Evolutionary conservation across 257 asterid genomes (phyloP).

Genomic region (Petunia secreta): DNA sequence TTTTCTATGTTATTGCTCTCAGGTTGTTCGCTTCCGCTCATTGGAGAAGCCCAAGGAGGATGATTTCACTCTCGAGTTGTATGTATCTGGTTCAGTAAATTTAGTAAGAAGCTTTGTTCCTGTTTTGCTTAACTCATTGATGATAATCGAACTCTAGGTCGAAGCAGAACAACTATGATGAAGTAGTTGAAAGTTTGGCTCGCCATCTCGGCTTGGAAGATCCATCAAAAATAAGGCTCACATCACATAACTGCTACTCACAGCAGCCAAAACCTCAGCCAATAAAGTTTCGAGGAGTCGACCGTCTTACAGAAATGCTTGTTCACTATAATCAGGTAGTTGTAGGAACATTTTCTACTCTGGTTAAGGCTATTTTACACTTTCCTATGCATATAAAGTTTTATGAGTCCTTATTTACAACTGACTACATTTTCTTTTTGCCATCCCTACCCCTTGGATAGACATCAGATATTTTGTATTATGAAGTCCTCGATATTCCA

Average conservation of each 20-base stretch:
- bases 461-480: constrained; percentile 62
- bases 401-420: not conserved
- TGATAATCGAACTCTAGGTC: constrained; percentile 42
- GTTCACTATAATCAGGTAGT: constrained; percentile 53
- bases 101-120: not conserved
- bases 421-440: not conserved
- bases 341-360: constrained; percentile 3
- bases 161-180: constrained; percentile 60
- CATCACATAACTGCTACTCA: constrained; percentile 56
- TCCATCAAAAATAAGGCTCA: constrained; percentile 69
- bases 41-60: constrained; percentile 66
- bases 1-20: constrained; percentile 27
- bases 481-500: constrained; percentile 69
- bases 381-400: not conserved
- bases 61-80: constrained; percentile 58
- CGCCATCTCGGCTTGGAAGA: constrained; percentile 55
- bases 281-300: constrained; percentile 60
- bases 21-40: constrained; percentile 65
- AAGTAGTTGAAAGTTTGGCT: constrained; percentile 59
- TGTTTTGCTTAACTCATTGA: not conserved
- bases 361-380: constrained; percentile 6
- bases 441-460: constrained; percentile 31
- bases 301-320: constrained; percentile 59
- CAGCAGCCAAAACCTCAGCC: constrained; percentile 68
- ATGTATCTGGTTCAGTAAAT: constrained; percentile 35